Percentiles rank a stretch among this genome's conserved stretches.
phyloP scores from a whole-genome alignment of 352 stramenopile species.

The Globisporangium mamillatum region DNA sequence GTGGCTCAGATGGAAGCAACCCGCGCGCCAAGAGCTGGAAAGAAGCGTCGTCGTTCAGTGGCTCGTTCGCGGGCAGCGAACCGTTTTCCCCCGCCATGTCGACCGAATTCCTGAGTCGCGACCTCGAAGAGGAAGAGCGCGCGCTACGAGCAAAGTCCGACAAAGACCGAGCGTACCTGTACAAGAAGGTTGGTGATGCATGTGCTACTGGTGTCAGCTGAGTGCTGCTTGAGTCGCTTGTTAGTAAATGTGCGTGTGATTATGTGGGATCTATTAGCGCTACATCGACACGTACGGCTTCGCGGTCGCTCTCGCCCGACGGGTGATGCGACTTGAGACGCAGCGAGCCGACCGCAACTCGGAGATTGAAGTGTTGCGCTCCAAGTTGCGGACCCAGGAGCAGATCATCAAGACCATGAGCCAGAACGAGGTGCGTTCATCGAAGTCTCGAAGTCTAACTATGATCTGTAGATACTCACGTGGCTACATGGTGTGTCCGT shows the following conservation, averaged over 20 bases:
- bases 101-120: constrained; percentile 58
- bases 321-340: constrained; percentile 44
- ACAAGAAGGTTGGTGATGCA: constrained; percentile 60
- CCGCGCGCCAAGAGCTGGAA: constrained; percentile 8
- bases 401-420: constrained; percentile 53
- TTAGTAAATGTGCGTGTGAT: neutral
- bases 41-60: constrained; percentile 18
- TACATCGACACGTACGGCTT: constrained; percentile 74
- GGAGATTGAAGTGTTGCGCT: constrained; percentile 46
- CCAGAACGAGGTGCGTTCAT: constrained; percentile 34
- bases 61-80: constrained; percentile 26
- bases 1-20: neutral
- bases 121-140: constrained; percentile 59
- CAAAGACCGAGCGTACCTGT: constrained; percentile 56
- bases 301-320: constrained; percentile 42
- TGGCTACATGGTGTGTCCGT: neutral
- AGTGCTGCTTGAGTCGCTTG: neutral
- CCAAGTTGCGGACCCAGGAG: constrained; percentile 48
- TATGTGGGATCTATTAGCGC: constrained; percentile 27
- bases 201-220: neutral
- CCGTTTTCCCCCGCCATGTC: constrained; percentile 33
- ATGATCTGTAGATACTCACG: neutral
- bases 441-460: neutral
- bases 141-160: constrained; percentile 58
- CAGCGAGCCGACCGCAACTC: constrained; percentile 31